Percentiles rank a stretch among this genome's conserved stretches.
phyloP scores from a whole-genome alignment of 2,329 filamentous ascomycete species.

The Exutisphaerella laricina region DNA sequence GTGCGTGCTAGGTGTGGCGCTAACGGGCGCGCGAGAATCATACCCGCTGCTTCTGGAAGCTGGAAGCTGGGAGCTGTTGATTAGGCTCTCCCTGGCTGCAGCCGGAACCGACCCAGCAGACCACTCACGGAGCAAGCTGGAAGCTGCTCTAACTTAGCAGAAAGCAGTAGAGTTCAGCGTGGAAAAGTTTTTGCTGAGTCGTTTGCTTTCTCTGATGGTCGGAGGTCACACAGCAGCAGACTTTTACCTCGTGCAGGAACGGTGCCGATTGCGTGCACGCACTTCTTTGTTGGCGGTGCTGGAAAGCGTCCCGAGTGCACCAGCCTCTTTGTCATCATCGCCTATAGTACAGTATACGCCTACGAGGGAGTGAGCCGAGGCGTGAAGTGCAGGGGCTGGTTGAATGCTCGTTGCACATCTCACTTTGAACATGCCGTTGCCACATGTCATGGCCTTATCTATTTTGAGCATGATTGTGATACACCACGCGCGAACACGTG shows the following conservation, averaged over 20 bases:
- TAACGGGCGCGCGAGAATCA: background rate
- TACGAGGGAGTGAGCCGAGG: too few relatives aligned
- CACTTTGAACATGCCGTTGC: too few relatives aligned
- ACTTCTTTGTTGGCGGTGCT: background rate
- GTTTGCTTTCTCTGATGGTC: background rate
- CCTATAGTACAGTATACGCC: too few relatives aligned
- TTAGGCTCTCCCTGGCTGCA: background rate
- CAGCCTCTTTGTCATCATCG: too few relatives aligned
- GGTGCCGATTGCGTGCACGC: background rate
- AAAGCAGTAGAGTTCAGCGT: too few relatives aligned
- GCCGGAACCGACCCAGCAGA: background rate
- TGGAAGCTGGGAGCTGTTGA: too few relatives aligned
- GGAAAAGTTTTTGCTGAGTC: background rate
- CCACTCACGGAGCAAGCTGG: slow-evolving; percentile 1
- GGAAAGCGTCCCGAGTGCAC: too few relatives aligned
- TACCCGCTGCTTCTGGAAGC: background rate
- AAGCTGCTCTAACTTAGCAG: too few relatives aligned
- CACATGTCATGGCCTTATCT: slow-evolving; percentile 3
- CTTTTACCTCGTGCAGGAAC: background rate
- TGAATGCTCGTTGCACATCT: background rate
- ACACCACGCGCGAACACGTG: too few relatives aligned
- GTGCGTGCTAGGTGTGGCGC: background rate
- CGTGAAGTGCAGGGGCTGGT: background rate
- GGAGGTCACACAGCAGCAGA: slow-evolving; percentile 3
- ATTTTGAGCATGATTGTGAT: background rate